These are phyloP conservation scores for Blastobotrys raffinosifermentans DNA, from an alignment of 1,139 yeast genomes.

Conservation along the genomic window DNA sequence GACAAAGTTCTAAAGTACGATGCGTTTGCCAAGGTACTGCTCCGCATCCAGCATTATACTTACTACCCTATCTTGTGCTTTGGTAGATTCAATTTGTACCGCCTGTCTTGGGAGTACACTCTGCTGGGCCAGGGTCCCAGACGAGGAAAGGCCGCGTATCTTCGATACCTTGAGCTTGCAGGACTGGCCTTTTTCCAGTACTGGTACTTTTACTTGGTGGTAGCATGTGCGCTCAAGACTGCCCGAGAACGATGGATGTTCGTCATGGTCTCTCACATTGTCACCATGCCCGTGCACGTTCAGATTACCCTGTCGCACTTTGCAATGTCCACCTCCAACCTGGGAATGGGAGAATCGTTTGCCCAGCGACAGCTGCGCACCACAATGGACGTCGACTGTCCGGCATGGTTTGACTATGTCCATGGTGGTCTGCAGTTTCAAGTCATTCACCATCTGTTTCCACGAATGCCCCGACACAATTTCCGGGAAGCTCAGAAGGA, in stretches of 20 bases:
- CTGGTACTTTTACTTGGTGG: slow-evolving; percentile 72
- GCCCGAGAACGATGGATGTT: slow-evolving; percentile 49
- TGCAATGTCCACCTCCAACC: slow-evolving; percentile 87
- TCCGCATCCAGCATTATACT: slow-evolving; percentile 61
- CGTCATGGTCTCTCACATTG: slow-evolving; percentile 67
- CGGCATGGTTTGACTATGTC: slow-evolving; percentile 82
- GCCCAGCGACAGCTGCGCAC: slow-evolving; percentile 78
- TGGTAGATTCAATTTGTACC: slow-evolving; percentile 80
- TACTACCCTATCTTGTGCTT: slow-evolving; percentile 77
- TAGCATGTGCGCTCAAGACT: slow-evolving; percentile 48
- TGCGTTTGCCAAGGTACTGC: slow-evolving; percentile 48
- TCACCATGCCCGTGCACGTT: slow-evolving; percentile 87
- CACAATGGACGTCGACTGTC: slow-evolving; percentile 94
- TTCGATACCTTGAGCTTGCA: slow-evolving; percentile 66
- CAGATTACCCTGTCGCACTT: slow-evolving; percentile 87
- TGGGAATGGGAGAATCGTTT: slow-evolving; percentile 79
- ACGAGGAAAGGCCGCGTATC: slow-evolving; percentile 79
- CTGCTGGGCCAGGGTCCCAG: slow-evolving; percentile 71
- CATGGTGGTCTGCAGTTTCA: slow-evolving; percentile 94
- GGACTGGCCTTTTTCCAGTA: slow-evolving; percentile 65
- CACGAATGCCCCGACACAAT: slow-evolving; percentile 84
- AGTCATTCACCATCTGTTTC: slow-evolving; percentile 85
- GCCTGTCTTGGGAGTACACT: slow-evolving; percentile 74
- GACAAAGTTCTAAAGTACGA: slow-evolving; percentile 64
- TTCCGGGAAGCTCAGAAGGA: slow-evolving; percentile 66